Evolutionary conservation across 495 filamentous ascomycete species (phyloP).

Genomic region (Xylaria cubensis): DNA sequence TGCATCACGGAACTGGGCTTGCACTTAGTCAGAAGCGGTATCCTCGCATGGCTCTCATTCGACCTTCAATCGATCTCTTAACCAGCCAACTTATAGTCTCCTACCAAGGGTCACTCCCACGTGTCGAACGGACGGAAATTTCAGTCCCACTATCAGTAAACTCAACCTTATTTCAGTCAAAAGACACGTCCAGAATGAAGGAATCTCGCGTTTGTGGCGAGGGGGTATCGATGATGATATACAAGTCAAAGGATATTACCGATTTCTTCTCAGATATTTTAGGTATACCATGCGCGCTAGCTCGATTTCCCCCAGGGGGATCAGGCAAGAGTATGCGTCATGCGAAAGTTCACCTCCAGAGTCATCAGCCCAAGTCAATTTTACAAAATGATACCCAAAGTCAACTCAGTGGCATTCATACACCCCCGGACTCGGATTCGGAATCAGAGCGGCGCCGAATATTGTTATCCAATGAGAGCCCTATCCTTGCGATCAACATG

Average conservation of each 20-base stretch:
- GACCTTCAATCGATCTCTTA: slow-evolving; percentile 71
- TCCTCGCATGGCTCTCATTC: slow-evolving; percentile 81
- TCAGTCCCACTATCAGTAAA: slow-evolving; percentile 68
- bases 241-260: slow-evolving; percentile 67
- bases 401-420: slow-evolving; percentile 58
- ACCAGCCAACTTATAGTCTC: slow-evolving; percentile 54
- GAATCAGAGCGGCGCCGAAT: slow-evolving; percentile 62
- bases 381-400: slow-evolving; percentile 37
- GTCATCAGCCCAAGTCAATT: slow-evolving; percentile 46
- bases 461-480: slow-evolving; percentile 87
- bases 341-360: slow-evolving; percentile 68
- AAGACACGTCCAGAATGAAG: slow-evolving; percentile 37
- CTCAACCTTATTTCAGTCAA: slow-evolving; percentile 56
- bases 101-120: slow-evolving; percentile 45
- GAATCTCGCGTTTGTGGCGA: slow-evolving; percentile 82
- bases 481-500: slow-evolving; percentile 82
- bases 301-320: slow-evolving; percentile 73
- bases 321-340: slow-evolving; percentile 63
- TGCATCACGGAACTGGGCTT: slow-evolving; percentile 80
- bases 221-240: slow-evolving; percentile 69
- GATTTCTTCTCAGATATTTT: slow-evolving; percentile 76
- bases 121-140: slow-evolving; percentile 49
- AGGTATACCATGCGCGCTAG: slow-evolving; percentile 78
- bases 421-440: slow-evolving; percentile 57
- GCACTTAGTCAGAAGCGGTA: slow-evolving; percentile 84